Percentiles rank a stretch among this genome's conserved stretches.
Conservation (phyloP, 148 eudicot species). For the Arbutus unedo region DNA sequence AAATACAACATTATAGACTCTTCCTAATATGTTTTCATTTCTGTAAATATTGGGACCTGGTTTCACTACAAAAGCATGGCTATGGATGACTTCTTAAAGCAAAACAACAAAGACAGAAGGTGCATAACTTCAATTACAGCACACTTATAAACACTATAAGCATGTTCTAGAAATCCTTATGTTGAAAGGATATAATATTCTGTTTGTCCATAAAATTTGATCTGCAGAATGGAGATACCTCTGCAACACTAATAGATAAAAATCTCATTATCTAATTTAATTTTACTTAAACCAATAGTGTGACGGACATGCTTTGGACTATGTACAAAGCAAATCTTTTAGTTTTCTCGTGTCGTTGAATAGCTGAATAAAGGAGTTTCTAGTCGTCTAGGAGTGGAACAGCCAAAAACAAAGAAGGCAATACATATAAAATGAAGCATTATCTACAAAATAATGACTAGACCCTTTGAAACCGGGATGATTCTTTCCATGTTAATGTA, state of each 20-base stretch:
- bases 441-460: not conserved
- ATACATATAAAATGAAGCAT: not conserved
- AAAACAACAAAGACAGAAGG: not conserved
- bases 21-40: not conserved
- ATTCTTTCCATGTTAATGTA: not conserved
- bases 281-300: not conserved
- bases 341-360: not conserved
- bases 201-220: not conserved
- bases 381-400: not conserved
- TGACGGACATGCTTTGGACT: not conserved
- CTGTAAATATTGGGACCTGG: not conserved
- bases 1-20: not conserved
- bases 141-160: not conserved
- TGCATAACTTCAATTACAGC: not conserved
- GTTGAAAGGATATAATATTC: not conserved
- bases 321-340: not conserved
- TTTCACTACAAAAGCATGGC: not conserved
- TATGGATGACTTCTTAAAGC: conserved; percentile 10
- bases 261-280: not conserved
- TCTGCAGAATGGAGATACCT: not conserved
- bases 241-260: not conserved
- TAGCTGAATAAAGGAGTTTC: not conserved
- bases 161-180: not conserved
- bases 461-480: not conserved
- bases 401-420: not conserved